Conservation (phyloP, 108 stramenopile genomes). For the Fragilaria radians region DNA sequence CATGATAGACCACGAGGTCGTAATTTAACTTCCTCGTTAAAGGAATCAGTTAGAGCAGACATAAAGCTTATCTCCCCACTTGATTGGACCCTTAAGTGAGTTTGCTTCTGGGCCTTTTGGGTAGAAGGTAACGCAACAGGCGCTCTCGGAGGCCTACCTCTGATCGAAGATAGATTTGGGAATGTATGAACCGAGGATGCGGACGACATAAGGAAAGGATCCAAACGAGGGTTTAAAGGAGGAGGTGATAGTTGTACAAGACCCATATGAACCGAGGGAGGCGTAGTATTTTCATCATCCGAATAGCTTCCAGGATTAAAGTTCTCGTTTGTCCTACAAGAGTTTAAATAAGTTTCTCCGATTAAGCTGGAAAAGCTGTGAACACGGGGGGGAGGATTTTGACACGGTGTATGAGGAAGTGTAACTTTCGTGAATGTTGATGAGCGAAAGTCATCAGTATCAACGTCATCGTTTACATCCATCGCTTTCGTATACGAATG, state of each 20-base stretch:
- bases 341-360: neutral
- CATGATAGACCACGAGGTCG: neutral
- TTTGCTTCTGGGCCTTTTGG: neutral
- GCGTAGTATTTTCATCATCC: neutral
- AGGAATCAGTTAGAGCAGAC: conserved; percentile 6
- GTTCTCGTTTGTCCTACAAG: neutral
- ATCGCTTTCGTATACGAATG: no score
- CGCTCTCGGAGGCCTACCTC: neutral
- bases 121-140: neutral
- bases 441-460: no score
- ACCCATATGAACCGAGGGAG: neutral
- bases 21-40: neutral
- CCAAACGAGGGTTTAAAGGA: neutral
- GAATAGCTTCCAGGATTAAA: neutral
- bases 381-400: neutral
- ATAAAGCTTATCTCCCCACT: conserved; percentile 7
- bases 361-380: neutral
- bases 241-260: neutral
- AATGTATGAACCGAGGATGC: neutral
- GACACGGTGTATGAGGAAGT: no score
- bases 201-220: neutral
- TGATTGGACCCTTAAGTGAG: neutral
- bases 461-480: no score
- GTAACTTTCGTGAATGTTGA: no score
- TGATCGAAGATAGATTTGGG: neutral